Conservation (phyloP, 805 yeast genomes). For the Ascoidea rubescens region DNA sequence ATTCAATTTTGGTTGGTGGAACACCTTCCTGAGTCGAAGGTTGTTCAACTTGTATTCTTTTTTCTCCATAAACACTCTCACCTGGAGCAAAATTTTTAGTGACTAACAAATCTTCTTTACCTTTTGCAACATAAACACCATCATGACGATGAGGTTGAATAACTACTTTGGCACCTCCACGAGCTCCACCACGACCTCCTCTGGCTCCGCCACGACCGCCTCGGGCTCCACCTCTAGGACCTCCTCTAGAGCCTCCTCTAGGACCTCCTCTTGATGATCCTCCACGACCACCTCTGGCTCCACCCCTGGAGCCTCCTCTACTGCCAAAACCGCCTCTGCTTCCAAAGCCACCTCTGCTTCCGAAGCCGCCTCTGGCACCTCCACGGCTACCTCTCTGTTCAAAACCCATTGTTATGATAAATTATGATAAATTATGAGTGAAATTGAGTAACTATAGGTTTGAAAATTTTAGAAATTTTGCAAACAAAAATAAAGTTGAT, state of each 20-base stretch:
- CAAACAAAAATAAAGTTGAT: no score
- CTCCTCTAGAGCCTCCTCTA: constrained; percentile 41
- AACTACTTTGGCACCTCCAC: constrained; percentile 90
- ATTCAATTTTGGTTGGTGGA: constrained; percentile 88
- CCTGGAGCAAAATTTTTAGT: constrained; percentile 98
- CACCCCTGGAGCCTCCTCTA: constrained; percentile 25
- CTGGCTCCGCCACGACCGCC: constrained; percentile 46
- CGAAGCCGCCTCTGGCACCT: constrained; percentile 21
- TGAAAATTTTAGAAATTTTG: no score
- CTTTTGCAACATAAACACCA: constrained; percentile 98
- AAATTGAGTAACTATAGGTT: no score
- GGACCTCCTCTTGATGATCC: constrained; percentile 40
- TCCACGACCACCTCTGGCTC: constrained; percentile 37
- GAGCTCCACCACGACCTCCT: constrained; percentile 71
- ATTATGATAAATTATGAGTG: neutral
- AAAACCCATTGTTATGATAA: constrained; percentile 8
- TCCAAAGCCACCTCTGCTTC: constrained; percentile 18
- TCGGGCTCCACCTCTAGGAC: constrained; percentile 44
- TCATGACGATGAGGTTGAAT: constrained; percentile 98
- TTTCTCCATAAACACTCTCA: constrained; percentile 97
- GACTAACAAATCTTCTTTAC: constrained; percentile 95
- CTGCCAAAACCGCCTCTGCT: constrained; percentile 15
- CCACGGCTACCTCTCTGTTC: constrained; percentile 30
- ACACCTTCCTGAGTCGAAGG: constrained; percentile 81
- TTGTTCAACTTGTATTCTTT: constrained; percentile 87